Base-by-base conservation (phyloP, 2,329 filamentous ascomycete species). In the Claviceps cyperi region DNA sequence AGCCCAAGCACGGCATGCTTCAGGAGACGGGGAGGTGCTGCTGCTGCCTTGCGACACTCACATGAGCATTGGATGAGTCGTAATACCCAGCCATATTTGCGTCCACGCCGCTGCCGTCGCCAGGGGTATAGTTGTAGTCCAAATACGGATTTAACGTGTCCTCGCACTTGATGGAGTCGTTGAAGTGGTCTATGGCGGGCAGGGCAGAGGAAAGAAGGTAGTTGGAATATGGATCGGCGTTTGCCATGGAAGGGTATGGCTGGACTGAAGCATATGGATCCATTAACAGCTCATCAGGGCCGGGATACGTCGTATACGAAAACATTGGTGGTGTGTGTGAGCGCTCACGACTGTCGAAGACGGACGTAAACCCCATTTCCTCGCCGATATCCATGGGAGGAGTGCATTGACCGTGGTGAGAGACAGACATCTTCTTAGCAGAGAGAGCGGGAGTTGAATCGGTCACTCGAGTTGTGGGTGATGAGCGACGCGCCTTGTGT, bases 271-370 rank as follows among this genome's bases (percentile, higher is more conserved):
- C 73, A 60, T 83, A 82, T 28, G 77, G 70, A 50, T 75, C 64
- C 59, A 84, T 76, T 54, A 78, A 68, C 57, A 81, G 71, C 61
- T 81, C 77, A 54, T 86, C 83, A 21, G 80, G 76, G 41, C 79
- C 75, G 14, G 80, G 76, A 60, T 86, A 85, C n/a, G 78, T 66
- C 49, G 79, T 75, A 68, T 85, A 86, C 15, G 60, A 69, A 60
- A 84, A 82, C 47, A 83, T 78, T 50, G 83, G 82, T 49, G 84
- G 84, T 51, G 82, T 85, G 62, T 81, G 77, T 38, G 83, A 86
- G 51, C 82, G 71, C 57, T 84, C 81, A 51, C 84, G 76, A 49
- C 79, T 79, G 62, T 81, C 81, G 61, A 82, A 80, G 32, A 51
- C 46, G 24, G 52, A 46, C 13, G 62, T 72, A 66, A 86, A 86